Evolutionary conservation across 768 basidiomycete species (phyloP).

Genomic region (Trametopsis cervina): DNA sequence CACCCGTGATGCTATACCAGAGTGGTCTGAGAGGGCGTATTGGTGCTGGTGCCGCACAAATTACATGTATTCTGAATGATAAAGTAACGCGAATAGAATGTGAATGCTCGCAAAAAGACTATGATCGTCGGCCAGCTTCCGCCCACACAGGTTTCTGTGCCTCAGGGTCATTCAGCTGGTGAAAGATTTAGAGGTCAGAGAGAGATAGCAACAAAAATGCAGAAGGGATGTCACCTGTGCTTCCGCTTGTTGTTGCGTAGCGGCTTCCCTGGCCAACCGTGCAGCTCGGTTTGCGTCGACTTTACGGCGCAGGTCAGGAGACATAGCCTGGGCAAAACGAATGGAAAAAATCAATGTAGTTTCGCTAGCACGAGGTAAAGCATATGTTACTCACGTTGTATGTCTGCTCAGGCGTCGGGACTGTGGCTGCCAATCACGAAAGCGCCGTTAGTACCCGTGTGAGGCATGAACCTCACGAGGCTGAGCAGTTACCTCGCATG

Average conservation of each 20-base stretch:
- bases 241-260: constrained; percentile 21
- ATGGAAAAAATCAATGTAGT: not conserved
- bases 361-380: not conserved
- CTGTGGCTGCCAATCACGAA: constrained; percentile 17
- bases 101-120: not conserved
- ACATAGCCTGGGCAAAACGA: constrained; percentile 28
- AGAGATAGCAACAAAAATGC: not conserved
- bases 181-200: not conserved
- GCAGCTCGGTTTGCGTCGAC: constrained; percentile 31
- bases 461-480: not conserved
- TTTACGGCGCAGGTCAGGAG: constrained; percentile 30
- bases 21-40: no score
- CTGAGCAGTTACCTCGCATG: constrained; percentile 22
- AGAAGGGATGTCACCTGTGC: constrained; percentile 21
- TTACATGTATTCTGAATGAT: no score
- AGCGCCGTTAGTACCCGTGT: not conserved
- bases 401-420: constrained; percentile 28
- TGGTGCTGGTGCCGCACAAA: no score
- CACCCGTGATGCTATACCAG: not conserved
- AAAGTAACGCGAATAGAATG: no score
- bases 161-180: constrained; percentile 27
- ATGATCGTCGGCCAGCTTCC: constrained; percentile 7
- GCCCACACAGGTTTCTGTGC: constrained; percentile 32
- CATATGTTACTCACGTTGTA: constrained; percentile 25
- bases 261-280: constrained; percentile 26